Conservation (phyloP, 2,329 filamentous ascomycete species). For the Diaporthe citrichinensis region DNA sequence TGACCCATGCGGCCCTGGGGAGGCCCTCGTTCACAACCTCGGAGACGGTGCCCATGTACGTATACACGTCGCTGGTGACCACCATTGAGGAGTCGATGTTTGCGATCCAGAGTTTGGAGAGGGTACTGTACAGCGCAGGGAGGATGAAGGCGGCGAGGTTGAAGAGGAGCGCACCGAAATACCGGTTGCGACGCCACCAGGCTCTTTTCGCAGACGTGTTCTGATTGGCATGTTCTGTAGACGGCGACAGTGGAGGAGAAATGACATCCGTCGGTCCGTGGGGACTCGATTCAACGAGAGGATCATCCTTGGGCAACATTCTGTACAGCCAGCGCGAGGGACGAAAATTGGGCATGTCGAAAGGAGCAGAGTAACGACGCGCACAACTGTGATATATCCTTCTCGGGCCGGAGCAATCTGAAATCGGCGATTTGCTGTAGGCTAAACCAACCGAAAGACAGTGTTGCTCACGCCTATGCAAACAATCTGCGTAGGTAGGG, state of each 20-base stretch:
- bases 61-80: conserved; percentile 4
- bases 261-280: background rate
- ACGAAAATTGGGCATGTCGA: background rate
- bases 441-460: background rate
- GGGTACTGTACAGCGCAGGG: background rate
- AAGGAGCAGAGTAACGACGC: background rate
- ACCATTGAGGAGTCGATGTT: background rate
- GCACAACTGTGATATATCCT: background rate
- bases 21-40: background rate
- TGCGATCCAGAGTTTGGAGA: conserved; percentile 10
- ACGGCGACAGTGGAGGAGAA: background rate
- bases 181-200: background rate
- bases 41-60: background rate
- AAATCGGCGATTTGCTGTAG: background rate
- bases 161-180: background rate
- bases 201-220: background rate
- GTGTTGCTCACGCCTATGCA: background rate
- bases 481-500: background rate
- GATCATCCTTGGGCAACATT: background rate
- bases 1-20: background rate
- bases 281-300: background rate
- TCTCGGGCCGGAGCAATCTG: background rate
- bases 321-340: background rate
- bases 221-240: background rate
- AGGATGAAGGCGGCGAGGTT: background rate